Conservation (phyloP, 2,329 filamentous ascomycete genomes). For the Microsporum audouinii region DNA sequence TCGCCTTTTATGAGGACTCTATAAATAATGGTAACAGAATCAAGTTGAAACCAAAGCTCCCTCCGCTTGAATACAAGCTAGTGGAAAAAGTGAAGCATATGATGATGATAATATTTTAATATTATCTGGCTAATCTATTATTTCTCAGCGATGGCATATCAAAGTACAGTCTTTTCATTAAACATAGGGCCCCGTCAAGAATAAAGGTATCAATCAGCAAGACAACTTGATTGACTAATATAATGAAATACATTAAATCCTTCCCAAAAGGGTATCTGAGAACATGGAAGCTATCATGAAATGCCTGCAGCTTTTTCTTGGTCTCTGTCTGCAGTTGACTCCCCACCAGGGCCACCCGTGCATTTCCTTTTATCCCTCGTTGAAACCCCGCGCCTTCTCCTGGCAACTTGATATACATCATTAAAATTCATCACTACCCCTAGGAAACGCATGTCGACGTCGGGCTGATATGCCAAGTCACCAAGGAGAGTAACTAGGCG, state of each 20-base stretch:
- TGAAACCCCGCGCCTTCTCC: constrained; percentile 39
- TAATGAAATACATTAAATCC: neutral
- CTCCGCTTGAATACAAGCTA: neutral
- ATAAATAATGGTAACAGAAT: no score
- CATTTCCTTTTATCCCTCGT: constrained; percentile 3
- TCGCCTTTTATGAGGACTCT: no score
- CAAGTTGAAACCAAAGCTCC: no score
- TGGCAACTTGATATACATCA: constrained; percentile 76
- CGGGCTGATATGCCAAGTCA: constrained; percentile 83
- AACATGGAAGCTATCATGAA: neutral
- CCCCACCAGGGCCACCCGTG: constrained; percentile 11
- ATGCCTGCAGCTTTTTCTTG: constrained; percentile 19
- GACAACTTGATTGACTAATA: neutral
- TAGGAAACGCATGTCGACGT: constrained; percentile 89
- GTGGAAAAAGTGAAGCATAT: no score
- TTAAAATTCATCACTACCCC: constrained; percentile 99
- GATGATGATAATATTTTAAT: no score
- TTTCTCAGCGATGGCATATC: neutral
- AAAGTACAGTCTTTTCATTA: neutral
- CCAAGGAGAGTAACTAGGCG: constrained; percentile 73
- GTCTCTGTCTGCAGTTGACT: constrained; percentile 21
- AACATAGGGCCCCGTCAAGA: neutral
- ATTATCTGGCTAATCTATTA: neutral
- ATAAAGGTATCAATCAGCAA: neutral
- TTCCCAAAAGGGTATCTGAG: neutral